Conservation (phyloP, 768 basidiomycete genomes). For the Scleroderma citrinum region DNA sequence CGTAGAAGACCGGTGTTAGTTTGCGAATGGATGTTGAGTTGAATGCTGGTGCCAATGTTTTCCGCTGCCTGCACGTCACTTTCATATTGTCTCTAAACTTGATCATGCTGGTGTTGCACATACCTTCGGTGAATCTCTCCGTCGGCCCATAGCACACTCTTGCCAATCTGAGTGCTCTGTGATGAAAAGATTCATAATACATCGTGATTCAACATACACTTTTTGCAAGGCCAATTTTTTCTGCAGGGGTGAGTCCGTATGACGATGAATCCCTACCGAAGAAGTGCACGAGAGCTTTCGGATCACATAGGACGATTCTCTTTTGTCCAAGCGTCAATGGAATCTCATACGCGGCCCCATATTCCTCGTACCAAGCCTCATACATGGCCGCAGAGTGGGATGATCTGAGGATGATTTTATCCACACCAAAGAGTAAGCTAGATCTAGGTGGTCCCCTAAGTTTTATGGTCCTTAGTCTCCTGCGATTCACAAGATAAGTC, state of each 20-base stretch:
- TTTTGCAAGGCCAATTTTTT: constrained; percentile 30
- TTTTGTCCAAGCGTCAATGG: constrained; percentile 32
- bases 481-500: neutral
- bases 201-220: constrained; percentile 16
- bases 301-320: constrained; percentile 35
- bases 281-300: constrained; percentile 44
- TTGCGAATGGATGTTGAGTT: constrained; percentile 20
- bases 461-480: neutral
- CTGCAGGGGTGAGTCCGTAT: constrained; percentile 35
- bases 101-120: constrained; percentile 18
- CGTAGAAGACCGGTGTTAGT: constrained; percentile 16
- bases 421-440: neutral
- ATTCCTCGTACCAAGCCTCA: constrained; percentile 39
- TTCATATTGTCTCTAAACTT: constrained; percentile 18
- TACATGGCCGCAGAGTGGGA: constrained; percentile 16
- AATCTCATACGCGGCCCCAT: constrained; percentile 39
- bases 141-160: neutral
- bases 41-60: constrained; percentile 21
- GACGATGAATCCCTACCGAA: constrained; percentile 42
- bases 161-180: constrained; percentile 18
- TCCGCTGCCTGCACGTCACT: constrained; percentile 19
- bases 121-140: neutral
- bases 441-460: neutral
- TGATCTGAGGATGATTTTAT: neutral
- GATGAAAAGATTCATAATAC: neutral